Percentiles rank a stretch among this genome's conserved stretches.
Evolutionary conservation across 2,329 filamentous ascomycete genomes (phyloP).

Genomic region (Arthroderma sp.): DNA sequence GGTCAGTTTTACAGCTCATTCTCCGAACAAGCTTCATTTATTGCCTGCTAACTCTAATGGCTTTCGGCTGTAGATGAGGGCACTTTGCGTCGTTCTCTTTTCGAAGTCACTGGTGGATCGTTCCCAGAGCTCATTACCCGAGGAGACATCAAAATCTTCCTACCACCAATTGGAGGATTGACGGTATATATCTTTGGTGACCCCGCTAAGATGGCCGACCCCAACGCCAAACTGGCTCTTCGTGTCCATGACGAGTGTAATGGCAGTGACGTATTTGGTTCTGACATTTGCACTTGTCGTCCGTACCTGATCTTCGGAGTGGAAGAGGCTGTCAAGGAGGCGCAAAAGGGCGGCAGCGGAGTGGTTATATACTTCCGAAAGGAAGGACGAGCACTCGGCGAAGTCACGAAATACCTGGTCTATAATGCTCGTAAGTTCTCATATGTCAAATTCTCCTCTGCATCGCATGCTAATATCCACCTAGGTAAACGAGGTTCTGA

Average conservation of each 20-base stretch:
- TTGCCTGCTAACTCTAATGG: not conserved
- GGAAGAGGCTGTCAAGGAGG: constrained; percentile 93
- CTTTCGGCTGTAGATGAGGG: constrained; percentile 54
- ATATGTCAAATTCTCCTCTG: not conserved
- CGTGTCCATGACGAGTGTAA: constrained; percentile 87
- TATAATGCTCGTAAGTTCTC: constrained; percentile 40
- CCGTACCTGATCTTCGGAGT: constrained; percentile 96
- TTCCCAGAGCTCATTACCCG: constrained; percentile 95
- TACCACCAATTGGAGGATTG: constrained; percentile 87
- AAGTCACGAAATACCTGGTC: constrained; percentile 82
- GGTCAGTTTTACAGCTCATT: constrained; percentile 36
- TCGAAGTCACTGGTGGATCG: constrained; percentile 90
- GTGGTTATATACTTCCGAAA: constrained; percentile 99
- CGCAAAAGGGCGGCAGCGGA: constrained; percentile 82
- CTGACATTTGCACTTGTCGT: constrained; percentile 86
- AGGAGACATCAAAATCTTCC: constrained; percentile 85
- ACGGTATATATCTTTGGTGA: constrained; percentile 98
- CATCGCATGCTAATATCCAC: constrained; percentile 20
- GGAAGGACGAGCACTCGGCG: constrained; percentile 84
- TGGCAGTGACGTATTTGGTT: constrained; percentile 93
- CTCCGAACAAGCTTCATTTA: not conserved
- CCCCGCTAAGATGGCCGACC: constrained; percentile 83
- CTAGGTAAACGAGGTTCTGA: constrained; percentile 25
- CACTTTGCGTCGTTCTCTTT: constrained; percentile 70
- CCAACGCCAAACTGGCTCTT: constrained; percentile 65